Base-by-base conservation (phyloP, 164 flowering plant species). In the Piper betle region DNA sequence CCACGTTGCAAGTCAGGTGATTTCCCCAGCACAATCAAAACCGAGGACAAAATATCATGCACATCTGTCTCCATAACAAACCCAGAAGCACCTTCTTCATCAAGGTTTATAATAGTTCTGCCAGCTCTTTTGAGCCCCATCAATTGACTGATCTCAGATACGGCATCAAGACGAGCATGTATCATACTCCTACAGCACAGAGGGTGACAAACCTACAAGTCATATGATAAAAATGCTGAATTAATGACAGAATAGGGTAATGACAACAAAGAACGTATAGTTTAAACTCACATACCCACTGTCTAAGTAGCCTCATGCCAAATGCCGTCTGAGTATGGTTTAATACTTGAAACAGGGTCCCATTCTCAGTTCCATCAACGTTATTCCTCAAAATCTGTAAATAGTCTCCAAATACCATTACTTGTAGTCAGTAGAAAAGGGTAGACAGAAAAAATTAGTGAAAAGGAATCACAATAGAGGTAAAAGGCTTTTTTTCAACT, bases 291-390 rank as follows among this genome's bases (percentile, higher is more conserved):
- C 63, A 48, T 57, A 93, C 97, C 98, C 98, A 93, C 68, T 87
- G 91, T 75, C 88, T 79, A 58, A 93, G 83, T 69, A 93, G 90
- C 79, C 98, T 87, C 60, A 91, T 81, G 41, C 98, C 98, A 78
- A 75, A 86, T 60, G 77, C 68, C 8, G 97, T 90, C 56, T 76
- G 77, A 37, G 98, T 93, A 54, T 81, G 80, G 70, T 93, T 82
- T 88, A 93, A 82, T 40, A 65, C 62, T 52, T 84, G 82, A 62
- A 90, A 70, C 76, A 93, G 75, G 56, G 98, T 83, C 61, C 97
- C 97, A 79, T 76, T 62, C 67, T 87, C 91, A 40, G 86, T 76
- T 2, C 97, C 97, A 79, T 90, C 82, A 53, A 71, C 72, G 64
- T 84, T 86, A 74, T 88, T 87, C 71, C 69, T 81, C 73, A 88